Conservation (phyloP, 176 grass and related monocot genomes). For the Avena insularis region DNA sequence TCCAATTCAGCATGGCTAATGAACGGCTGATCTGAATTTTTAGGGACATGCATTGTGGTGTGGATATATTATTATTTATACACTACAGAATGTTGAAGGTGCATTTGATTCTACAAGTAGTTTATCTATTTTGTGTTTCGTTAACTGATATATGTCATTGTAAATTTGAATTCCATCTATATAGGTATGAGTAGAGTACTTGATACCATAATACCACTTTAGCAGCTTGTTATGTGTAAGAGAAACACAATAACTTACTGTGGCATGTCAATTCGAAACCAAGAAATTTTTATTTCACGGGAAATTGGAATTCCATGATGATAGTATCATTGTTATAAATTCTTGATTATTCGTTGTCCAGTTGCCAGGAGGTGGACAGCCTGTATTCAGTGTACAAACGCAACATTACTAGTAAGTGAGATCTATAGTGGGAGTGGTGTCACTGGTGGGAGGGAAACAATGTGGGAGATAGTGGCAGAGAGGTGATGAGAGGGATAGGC, state of each 20-base stretch:
- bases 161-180: not conserved
- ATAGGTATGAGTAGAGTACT: not conserved
- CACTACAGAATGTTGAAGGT: not conserved
- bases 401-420: not conserved
- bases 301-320: not conserved
- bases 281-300: not conserved
- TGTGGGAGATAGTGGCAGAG: not conserved
- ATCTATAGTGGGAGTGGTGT: not conserved
- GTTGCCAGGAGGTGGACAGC: not conserved
- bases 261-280: not conserved
- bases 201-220: not conserved
- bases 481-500: not conserved
- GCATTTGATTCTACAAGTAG: not conserved
- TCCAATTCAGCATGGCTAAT: not conserved
- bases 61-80: slow-evolving; percentile 15
- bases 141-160: not conserved
- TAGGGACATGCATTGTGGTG: not conserved
- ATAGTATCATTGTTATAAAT: not conserved
- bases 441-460: not conserved
- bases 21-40: not conserved
- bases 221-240: not conserved
- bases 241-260: not conserved
- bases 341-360: not conserved
- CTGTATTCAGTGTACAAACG: not conserved
- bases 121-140: not conserved